Evolutionary conservation across 257 asterid genomes (phyloP).

Genomic region (Parsonsia alboflavescens): DNA sequence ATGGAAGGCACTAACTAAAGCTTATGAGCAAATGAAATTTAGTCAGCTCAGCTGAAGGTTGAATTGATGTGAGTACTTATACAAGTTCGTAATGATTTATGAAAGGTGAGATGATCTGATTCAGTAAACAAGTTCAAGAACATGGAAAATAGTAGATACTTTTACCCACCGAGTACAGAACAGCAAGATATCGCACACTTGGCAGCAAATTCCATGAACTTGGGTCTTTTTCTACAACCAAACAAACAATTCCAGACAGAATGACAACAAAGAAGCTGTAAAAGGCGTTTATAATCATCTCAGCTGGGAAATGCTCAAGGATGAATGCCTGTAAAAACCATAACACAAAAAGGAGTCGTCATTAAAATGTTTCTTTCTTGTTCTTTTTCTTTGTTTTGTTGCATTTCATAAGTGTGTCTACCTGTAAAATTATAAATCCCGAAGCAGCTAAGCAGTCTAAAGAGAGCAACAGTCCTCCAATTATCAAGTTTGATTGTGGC

Average conservation of each 20-base stretch:
- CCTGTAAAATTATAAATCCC: conserved; percentile 69
- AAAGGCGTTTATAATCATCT: conserved; percentile 79
- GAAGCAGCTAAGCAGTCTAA: conserved; percentile 64
- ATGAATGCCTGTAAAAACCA: conserved; percentile 53
- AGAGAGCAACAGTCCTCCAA: conserved; percentile 72
- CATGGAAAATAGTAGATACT: not conserved
- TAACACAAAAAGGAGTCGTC: not conserved
- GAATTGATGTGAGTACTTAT: too few species aligned
- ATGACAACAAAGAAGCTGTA: conserved; percentile 85
- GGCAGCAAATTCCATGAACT: conserved; percentile 77
- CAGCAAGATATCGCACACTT: conserved; percentile 53
- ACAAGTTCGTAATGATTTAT: too few species aligned
- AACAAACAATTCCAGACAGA: conserved; percentile 53
- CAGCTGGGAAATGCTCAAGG: conserved; percentile 68
- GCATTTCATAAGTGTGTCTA: conserved; percentile 12
- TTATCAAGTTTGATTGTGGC: conserved; percentile 44
- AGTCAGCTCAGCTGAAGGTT: too few species aligned
- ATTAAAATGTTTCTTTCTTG: not conserved
- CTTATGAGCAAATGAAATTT: too few species aligned
- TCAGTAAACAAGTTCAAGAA: too few species aligned
- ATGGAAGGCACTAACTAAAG: too few species aligned
- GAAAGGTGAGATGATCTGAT: too few species aligned
- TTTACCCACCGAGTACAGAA: conserved; percentile 71
- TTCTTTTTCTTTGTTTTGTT: not conserved
- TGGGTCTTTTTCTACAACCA: conserved; percentile 46